Conservation (phyloP, 2,329 filamentous ascomycete genomes). For the Metarhizium humberi region DNA sequence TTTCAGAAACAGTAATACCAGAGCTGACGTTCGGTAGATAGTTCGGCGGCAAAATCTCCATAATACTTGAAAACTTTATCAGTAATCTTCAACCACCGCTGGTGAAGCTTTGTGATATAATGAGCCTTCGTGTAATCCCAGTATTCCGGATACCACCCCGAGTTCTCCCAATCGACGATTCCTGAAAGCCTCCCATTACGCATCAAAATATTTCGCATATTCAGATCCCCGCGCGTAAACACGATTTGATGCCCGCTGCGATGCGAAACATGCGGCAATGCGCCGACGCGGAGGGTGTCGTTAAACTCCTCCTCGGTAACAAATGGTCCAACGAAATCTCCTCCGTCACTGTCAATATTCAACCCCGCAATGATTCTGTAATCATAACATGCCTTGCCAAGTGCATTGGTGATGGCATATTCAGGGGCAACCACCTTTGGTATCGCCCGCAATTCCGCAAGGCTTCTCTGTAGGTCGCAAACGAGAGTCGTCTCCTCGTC, state of each 20-base stretch:
- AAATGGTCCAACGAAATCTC: slow-evolving; percentile 9
- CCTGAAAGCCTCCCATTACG: slow-evolving; percentile 16
- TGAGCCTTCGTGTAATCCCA: slow-evolving; percentile 15
- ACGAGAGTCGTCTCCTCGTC: slow-evolving; percentile 1
- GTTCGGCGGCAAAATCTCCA: slow-evolving; percentile 1
- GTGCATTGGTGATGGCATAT: background rate
- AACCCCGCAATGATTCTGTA: background rate
- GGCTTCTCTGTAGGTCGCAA: background rate
- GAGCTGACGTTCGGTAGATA: slow-evolving; percentile 1
- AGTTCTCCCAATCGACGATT: slow-evolving; percentile 18
- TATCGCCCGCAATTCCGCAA: slow-evolving; percentile 1
- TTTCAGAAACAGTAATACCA: slow-evolving; percentile 5
- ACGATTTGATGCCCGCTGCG: slow-evolving; percentile 12
- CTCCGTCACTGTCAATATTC: background rate
- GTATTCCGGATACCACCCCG: slow-evolving; percentile 15
- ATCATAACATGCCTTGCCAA: slow-evolving; percentile 3
- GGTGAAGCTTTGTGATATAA: slow-evolving; percentile 8
- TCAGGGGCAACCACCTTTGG: slow-evolving; percentile 1
- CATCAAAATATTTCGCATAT: slow-evolving; percentile 18
- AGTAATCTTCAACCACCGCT: slow-evolving; percentile 6
- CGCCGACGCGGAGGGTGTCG: background rate
- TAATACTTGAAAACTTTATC: background rate
- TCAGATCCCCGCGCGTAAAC: slow-evolving; percentile 33
- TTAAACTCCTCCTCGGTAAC: slow-evolving; percentile 8
- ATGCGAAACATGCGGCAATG: slow-evolving; percentile 2